Percentiles rank a stretch among this genome's conserved stretches.
These are phyloP conservation scores for Ephemerocybe angulata DNA, from an alignment of 768 basidiomycete species.

Conservation along the genomic window DNA sequence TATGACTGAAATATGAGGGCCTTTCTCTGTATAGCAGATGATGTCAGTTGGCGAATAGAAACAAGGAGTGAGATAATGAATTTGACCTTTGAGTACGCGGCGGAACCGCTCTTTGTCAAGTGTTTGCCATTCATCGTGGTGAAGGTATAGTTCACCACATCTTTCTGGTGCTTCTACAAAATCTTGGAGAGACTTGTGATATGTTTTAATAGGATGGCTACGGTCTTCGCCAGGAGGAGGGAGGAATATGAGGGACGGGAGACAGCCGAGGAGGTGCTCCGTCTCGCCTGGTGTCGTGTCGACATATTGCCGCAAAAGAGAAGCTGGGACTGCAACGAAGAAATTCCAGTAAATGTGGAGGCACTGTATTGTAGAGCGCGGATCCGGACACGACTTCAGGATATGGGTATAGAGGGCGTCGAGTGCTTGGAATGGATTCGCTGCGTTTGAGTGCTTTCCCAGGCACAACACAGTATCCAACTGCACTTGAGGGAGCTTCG, in stretches of 20 bases:
- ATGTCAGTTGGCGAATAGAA: too few relatives aligned
- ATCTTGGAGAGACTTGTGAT: background rate
- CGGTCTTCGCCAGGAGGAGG: background rate
- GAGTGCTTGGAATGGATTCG: background rate
- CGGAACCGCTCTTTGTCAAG: too few relatives aligned
- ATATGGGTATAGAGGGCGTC: constrained; percentile 5
- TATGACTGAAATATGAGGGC: too few relatives aligned
- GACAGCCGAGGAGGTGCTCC: background rate
- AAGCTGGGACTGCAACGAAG: too few relatives aligned
- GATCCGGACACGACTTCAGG: background rate
- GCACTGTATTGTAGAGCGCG: background rate
- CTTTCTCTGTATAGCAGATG: too few relatives aligned
- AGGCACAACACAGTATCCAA: background rate
- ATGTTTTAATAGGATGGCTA: background rate
- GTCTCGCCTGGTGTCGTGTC: too few relatives aligned
- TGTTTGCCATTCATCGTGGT: too few relatives aligned
- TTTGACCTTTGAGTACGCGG: too few relatives aligned
- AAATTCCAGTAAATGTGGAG: background rate
- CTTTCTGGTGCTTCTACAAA: background rate
- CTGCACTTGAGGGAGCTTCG: constrained; percentile 6
- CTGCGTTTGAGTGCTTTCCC: background rate
- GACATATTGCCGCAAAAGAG: too few relatives aligned
- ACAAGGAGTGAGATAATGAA: too few relatives aligned
- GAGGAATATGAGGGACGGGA: background rate
- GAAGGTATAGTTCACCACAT: too few relatives aligned